Conservation (phyloP, 2,329 filamentous ascomycete genomes). For the Alternaria brassicae region DNA sequence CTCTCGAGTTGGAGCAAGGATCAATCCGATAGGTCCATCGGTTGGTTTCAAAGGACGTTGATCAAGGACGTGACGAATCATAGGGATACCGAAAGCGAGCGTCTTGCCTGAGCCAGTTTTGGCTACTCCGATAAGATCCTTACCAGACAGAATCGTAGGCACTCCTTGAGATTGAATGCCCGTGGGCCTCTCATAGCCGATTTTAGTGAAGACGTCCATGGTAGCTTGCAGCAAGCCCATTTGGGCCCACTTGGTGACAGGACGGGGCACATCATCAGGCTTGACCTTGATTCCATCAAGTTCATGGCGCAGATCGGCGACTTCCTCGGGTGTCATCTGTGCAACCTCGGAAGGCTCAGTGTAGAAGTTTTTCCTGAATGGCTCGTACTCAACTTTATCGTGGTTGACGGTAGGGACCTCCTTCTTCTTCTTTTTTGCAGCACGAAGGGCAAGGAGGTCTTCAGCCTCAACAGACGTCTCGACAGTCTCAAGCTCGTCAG, state of each 20-base stretch:
- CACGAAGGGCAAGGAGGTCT: conserved; percentile 58
- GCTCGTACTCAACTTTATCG: conserved; percentile 80
- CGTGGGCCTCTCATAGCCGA: conserved; percentile 88
- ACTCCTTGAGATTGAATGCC: conserved; percentile 95
- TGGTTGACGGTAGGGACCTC: conserved; percentile 91
- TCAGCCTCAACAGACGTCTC: conserved; percentile 69
- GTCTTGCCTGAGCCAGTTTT: conserved; percentile 99
- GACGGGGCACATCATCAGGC: conserved; percentile 81
- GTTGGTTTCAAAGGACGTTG: conserved; percentile 80
- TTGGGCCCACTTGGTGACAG: conserved; percentile 95
- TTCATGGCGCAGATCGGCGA: conserved; percentile 81
- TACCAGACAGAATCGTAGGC: conserved; percentile 92
- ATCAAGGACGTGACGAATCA: conserved; percentile 98
- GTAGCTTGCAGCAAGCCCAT: conserved; percentile 88
- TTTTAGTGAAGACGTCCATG: conserved; percentile 79
- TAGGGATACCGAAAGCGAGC: conserved; percentile 90
- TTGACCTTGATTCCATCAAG: conserved; percentile 92
- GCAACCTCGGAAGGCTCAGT: conserved; percentile 84
- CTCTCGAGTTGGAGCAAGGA: conserved; percentile 95
- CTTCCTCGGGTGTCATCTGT: conserved; percentile 83
- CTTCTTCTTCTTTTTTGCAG: conserved; percentile 85
- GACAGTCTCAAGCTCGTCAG: conserved; percentile 77
- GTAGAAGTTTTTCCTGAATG: conserved; percentile 94
- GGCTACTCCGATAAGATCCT: conserved; percentile 93
- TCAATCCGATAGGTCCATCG: conserved; percentile 86